phyloP scores from a whole-genome alignment of 192 early-diverging fungal genomes.

The Backusella macrospora region DNA sequence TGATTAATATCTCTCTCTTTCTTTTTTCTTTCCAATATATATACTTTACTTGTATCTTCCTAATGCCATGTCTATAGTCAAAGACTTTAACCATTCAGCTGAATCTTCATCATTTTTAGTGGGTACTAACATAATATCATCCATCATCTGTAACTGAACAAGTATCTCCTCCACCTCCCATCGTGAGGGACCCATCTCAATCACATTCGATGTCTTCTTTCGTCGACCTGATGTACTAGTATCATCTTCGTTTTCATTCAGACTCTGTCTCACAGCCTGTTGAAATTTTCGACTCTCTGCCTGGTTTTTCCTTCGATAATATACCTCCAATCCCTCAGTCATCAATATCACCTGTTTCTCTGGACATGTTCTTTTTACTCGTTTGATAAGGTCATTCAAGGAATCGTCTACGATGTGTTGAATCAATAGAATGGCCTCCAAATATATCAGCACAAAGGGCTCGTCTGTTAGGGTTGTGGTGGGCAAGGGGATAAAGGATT shows the following conservation, averaged over 20 bases:
- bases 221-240: neutral
- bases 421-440: slow-evolving; percentile 31
- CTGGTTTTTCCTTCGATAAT: slow-evolving; percentile 33
- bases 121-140: slow-evolving; percentile 40
- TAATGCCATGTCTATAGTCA: slow-evolving; percentile 44
- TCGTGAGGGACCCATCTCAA: neutral
- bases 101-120: slow-evolving; percentile 43
- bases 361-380: slow-evolving; percentile 18
- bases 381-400: slow-evolving; percentile 24
- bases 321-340: slow-evolving; percentile 43
- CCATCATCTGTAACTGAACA: slow-evolving; percentile 39
- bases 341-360: slow-evolving; percentile 43
- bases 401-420: slow-evolving; percentile 17
- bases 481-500: slow-evolving; percentile 30
- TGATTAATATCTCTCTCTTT: neutral
- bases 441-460: slow-evolving; percentile 27
- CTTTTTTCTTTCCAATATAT: neutral
- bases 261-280: slow-evolving; percentile 28
- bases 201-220: neutral
- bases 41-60: slow-evolving; percentile 42
- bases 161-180: slow-evolving; percentile 38
- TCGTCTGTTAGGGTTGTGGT: slow-evolving; percentile 33
- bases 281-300: slow-evolving; percentile 27
- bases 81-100: slow-evolving; percentile 29
- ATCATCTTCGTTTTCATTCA: neutral